These are phyloP conservation scores for Leishmania tropica DNA, from an alignment of 208 protist genomes.

Conservation along the genomic window DNA sequence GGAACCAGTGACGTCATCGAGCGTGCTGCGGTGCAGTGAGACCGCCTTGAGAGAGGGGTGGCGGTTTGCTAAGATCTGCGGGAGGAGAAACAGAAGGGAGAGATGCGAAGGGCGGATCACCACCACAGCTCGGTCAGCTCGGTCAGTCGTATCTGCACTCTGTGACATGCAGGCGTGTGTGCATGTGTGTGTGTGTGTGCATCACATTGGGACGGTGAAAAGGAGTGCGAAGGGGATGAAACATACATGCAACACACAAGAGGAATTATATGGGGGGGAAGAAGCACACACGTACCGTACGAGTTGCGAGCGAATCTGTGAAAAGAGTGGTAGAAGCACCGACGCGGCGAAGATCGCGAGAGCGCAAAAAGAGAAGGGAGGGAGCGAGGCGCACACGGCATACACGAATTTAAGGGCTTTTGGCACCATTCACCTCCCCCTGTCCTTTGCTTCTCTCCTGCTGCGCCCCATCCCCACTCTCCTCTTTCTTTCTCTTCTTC, in stretches of 20 bases:
- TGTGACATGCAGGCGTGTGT: not conserved
- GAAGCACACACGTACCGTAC: too few species aligned
- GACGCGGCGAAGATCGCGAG: not conserved
- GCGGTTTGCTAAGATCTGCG: not conserved
- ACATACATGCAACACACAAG: not conserved
- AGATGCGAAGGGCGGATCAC: not conserved
- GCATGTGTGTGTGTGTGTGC: not conserved
- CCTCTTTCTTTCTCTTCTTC: not conserved
- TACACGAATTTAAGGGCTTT: not conserved
- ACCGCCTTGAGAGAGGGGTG: not conserved
- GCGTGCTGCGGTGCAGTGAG: not conserved
- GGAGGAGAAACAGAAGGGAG: not conserved
- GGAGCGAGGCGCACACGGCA: not conserved
- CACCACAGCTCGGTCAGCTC: not conserved
- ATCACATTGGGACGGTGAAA: not conserved
- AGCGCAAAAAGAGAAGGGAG: not conserved
- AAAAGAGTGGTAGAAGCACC: not conserved
- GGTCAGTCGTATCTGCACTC: not conserved
- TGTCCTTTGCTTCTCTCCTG: not conserved
- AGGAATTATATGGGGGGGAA: not conserved
- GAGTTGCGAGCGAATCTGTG: not conserved
- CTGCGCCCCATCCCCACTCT: not conserved
- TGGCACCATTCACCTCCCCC: not conserved
- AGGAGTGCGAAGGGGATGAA: not conserved
- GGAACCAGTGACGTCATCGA: slow-evolving; percentile 31